phyloP scores from a whole-genome alignment of 805 yeast genomes.

The Candida railenensis region DNA sequence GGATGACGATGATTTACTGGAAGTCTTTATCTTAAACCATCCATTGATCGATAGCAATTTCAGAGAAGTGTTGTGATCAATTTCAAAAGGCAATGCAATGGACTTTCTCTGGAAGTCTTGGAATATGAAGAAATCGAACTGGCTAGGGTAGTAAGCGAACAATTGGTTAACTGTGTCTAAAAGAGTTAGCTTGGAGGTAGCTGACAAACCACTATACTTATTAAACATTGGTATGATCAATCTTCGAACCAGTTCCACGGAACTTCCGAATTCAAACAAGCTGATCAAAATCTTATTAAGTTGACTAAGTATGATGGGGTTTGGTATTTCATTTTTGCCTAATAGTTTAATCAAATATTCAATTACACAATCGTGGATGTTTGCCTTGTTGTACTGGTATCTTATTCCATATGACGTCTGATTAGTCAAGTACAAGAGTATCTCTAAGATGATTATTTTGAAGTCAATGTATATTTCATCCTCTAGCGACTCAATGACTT shows the following conservation, averaged over 20 bases:
- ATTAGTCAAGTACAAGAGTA: conserved; percentile 21
- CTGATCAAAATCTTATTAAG: conserved; percentile 20
- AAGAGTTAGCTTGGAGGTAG: conserved; percentile 12
- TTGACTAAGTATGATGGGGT: conserved; percentile 12
- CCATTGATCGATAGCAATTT: conserved; percentile 34
- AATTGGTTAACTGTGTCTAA: conserved; percentile 23
- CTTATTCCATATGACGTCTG: conserved; percentile 20
- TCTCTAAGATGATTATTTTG: conserved; percentile 26
- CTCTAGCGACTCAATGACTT: conserved; percentile 18
- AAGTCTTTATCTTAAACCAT: conserved; percentile 36
- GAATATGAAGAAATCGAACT: conserved; percentile 29
- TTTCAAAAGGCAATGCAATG: conserved; percentile 21
- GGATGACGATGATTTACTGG: conserved; percentile 11
- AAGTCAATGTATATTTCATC: conserved; percentile 26
- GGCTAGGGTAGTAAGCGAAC: conserved; percentile 21
- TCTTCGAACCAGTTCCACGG: conserved; percentile 17
- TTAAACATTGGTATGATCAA: conserved; percentile 19
- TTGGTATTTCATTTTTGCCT: not conserved
- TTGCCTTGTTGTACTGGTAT: conserved; percentile 18
- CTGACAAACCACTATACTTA: conserved; percentile 3
- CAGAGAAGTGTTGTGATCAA: conserved; percentile 13
- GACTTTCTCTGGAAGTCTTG: conserved; percentile 15
- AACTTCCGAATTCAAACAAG: conserved; percentile 37
- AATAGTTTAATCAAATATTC: conserved; percentile 14
- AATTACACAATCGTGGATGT: conserved; percentile 20